Evolutionary conservation across 164 flowering plant genomes (phyloP).

Genomic region (Cinnamomum micranthum): DNA sequence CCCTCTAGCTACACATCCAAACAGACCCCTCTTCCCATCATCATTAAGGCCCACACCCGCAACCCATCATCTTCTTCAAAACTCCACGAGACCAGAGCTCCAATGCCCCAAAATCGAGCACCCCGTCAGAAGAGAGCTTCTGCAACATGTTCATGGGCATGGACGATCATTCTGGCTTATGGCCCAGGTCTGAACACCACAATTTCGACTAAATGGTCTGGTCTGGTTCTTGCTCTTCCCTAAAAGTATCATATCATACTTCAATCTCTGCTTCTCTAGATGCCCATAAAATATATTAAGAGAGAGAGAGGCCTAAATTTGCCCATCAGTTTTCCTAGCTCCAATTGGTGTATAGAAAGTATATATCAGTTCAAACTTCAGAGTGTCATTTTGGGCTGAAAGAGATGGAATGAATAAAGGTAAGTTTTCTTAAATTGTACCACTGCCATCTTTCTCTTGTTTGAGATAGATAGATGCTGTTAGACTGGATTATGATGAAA

Average conservation of each 20-base stretch:
- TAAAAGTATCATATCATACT: not conserved
- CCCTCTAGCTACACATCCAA: slow-evolving; percentile 40
- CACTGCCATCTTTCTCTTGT: slow-evolving; percentile 1
- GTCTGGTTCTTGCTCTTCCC: not conserved
- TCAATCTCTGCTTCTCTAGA: not conserved
- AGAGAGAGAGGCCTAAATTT: not conserved
- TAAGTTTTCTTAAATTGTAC: slow-evolving; percentile 13
- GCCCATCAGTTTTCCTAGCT: not conserved
- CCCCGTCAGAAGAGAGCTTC: slow-evolving; percentile 64
- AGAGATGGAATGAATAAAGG: slow-evolving; percentile 17
- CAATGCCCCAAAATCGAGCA: slow-evolving; percentile 36
- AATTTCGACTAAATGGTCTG: slow-evolving; percentile 54
- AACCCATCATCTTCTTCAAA: slow-evolving; percentile 59
- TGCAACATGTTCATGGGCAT: slow-evolving; percentile 75
- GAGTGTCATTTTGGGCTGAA: not conserved
- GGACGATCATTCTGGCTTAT: slow-evolving; percentile 85
- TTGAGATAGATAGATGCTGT: not conserved
- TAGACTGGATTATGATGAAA: slow-evolving; percentile 5
- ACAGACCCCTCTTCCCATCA: slow-evolving; percentile 38
- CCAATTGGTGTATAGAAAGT: slow-evolving; percentile 24
- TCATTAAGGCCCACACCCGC: slow-evolving; percentile 28
- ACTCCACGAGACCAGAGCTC: slow-evolving; percentile 35
- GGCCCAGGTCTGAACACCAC: slow-evolving; percentile 92
- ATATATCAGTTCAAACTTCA: not conserved
- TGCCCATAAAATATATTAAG: not conserved